A percentile compares a stretch with the other conserved stretches of the same genome.
Evolutionary conservation across 2,329 filamentous ascomycete genomes (phyloP).

Genomic region (Sarocladiaceae sp.): DNA sequence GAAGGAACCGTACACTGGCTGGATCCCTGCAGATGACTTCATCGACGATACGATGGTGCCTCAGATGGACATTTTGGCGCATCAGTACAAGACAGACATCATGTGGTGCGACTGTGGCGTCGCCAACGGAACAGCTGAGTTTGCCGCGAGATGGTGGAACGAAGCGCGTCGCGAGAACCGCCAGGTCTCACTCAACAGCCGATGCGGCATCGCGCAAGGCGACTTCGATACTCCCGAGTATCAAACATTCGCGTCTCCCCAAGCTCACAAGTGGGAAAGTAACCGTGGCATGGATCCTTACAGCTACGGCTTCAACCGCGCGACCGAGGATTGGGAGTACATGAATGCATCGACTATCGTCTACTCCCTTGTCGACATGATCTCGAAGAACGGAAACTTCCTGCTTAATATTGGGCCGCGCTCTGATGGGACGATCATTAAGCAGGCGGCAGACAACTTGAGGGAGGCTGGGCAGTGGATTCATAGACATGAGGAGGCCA

Average conservation of each 20-base stretch:
- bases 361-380: slow-evolving; percentile 41
- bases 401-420: slow-evolving; percentile 49
- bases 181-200: slow-evolving; percentile 47
- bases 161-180: slow-evolving; percentile 27
- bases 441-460: slow-evolving; percentile 39
- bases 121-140: slow-evolving; percentile 31
- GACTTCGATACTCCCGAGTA: slow-evolving; percentile 56
- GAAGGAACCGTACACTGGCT: slow-evolving; percentile 33
- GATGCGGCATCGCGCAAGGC: slow-evolving; percentile 40
- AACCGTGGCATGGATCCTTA: slow-evolving; percentile 55
- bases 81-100: slow-evolving; percentile 35
- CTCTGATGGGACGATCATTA: slow-evolving; percentile 46
- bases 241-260: slow-evolving; percentile 1
- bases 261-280: slow-evolving; percentile 47
- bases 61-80: slow-evolving; percentile 37
- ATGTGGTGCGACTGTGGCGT: slow-evolving; percentile 43
- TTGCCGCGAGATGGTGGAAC: slow-evolving; percentile 34
- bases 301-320: slow-evolving; percentile 52
- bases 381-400: slow-evolving; percentile 49
- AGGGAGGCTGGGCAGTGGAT: slow-evolving; percentile 49
- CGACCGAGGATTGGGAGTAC: slow-evolving; percentile 41
- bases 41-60: slow-evolving; percentile 35
- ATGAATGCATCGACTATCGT: slow-evolving; percentile 47
- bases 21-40: slow-evolving; percentile 30
- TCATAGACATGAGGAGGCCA: slow-evolving; percentile 42